phyloP scores from a whole-genome alignment of 73 alveolate species.

The Tetrahymena malaccensis region DNA sequence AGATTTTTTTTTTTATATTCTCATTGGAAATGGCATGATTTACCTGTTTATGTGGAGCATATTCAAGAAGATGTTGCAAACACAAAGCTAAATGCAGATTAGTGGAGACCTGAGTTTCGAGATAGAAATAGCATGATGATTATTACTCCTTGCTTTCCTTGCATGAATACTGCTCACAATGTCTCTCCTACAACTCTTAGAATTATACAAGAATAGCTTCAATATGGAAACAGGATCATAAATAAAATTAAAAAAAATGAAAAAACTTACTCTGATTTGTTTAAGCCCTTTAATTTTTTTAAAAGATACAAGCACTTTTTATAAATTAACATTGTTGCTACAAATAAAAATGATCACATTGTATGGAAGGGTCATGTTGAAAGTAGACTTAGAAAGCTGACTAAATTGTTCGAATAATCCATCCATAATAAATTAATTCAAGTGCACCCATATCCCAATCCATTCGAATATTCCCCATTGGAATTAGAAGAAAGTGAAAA shows the following conservation, averaged over 20 bases:
- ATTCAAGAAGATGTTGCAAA: constrained; percentile 58
- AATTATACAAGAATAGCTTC: constrained; percentile 73
- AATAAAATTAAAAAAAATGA: constrained; percentile 46
- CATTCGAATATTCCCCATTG: constrained; percentile 5
- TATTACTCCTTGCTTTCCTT: constrained; percentile 94
- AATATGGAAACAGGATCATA: constrained; percentile 57
- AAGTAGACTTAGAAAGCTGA: constrained; percentile 27
- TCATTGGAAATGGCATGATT: constrained; percentile 84
- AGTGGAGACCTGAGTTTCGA: not conserved
- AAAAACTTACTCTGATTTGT: constrained; percentile 70
- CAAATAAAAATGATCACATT: constrained; percentile 30
- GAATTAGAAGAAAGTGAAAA: constrained; percentile 16
- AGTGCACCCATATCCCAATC: constrained; percentile 28
- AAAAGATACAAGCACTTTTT: constrained; percentile 64
- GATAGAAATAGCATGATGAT: constrained; percentile 66
- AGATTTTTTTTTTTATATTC: constrained; percentile 78
- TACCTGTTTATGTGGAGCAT: constrained; percentile 79
- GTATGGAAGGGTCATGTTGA: constrained; percentile 57
- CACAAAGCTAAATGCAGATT: constrained; percentile 41
- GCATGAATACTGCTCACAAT: constrained; percentile 83
- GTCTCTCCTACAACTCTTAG: constrained; percentile 73
- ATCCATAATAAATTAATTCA: constrained; percentile 1
- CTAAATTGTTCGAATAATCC: constrained; percentile 20
- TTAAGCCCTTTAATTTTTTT: constrained; percentile 74
- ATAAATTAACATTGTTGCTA: constrained; percentile 69